These are phyloP conservation scores for Globisporangium megalacanthum DNA, from an alignment of 352 stramenopile species.

Conservation along the genomic window DNA sequence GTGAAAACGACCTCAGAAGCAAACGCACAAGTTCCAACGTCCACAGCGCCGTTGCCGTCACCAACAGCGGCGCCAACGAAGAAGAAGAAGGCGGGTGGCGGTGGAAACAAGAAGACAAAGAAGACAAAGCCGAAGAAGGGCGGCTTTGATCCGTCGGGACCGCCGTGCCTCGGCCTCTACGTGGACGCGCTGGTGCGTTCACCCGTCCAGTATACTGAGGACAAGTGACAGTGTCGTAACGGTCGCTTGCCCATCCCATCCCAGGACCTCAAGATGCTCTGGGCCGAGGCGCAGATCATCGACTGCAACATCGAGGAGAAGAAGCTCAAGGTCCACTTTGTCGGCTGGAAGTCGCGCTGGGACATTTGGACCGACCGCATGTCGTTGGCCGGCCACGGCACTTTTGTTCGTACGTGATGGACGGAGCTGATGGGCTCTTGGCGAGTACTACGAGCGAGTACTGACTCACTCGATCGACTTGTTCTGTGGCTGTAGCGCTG, in stretches of 20 bases:
- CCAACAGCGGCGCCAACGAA: slow-evolving; percentile 11
- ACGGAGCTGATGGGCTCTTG: background rate
- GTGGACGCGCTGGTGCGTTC: slow-evolving; percentile 49
- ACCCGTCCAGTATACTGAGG: background rate
- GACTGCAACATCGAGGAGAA: slow-evolving; percentile 48
- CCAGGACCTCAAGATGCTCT: slow-evolving; percentile 67
- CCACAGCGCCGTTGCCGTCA: slow-evolving; percentile 19
- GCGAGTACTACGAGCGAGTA: too few species aligned
- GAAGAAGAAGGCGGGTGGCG: slow-evolving; percentile 14
- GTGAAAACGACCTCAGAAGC: slow-evolving; percentile 1
- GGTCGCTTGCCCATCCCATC: too few species aligned
- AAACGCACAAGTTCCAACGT: slow-evolving; percentile 13
- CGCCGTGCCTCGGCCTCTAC: slow-evolving; percentile 51
- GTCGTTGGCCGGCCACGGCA: slow-evolving; percentile 52
- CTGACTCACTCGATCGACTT: background rate
- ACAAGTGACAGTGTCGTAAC: background rate
- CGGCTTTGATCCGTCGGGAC: background rate
- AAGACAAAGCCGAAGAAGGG: slow-evolving; percentile 7
- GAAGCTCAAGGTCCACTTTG: slow-evolving; percentile 70
- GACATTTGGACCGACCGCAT: slow-evolving; percentile 75
- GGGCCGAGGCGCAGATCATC: slow-evolving; percentile 66
- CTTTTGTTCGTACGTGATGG: slow-evolving; percentile 37
- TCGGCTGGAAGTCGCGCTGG: slow-evolving; percentile 55
- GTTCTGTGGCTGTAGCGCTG: slow-evolving; percentile 5
- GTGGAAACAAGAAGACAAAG: slow-evolving; percentile 20